Conservation (phyloP, 2,329 filamentous ascomycete genomes). For the Pseudomassariella vexata region DNA sequence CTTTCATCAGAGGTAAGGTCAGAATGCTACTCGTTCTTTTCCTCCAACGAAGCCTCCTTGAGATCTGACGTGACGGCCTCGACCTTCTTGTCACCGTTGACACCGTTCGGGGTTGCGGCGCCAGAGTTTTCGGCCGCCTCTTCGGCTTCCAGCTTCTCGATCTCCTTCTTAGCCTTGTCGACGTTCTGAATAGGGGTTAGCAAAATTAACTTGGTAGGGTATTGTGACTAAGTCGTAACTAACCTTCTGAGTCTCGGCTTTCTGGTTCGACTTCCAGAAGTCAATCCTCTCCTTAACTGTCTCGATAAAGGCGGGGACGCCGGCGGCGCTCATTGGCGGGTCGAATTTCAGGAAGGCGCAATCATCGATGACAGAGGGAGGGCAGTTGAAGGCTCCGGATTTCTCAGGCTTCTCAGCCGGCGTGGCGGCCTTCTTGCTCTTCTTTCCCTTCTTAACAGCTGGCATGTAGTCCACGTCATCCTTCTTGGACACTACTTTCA, state of each 20-base stretch:
- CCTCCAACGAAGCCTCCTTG: conserved; percentile 46
- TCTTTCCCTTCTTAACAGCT: conserved; percentile 80
- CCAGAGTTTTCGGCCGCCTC: conserved; percentile 48
- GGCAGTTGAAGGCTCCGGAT: conserved; percentile 63
- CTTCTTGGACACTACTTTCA: conserved; percentile 77
- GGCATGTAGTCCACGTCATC: conserved; percentile 83
- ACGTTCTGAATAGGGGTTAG: conserved; percentile 64
- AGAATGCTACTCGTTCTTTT: conserved; percentile 42
- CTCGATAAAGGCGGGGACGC: conserved; percentile 74
- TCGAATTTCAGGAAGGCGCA: conserved; percentile 79
- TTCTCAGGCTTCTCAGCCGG: conserved; percentile 41
- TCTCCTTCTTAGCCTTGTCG: conserved; percentile 92
- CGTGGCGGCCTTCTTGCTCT: conserved; percentile 67
- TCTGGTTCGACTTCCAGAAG: conserved; percentile 88
- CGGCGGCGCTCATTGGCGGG: conserved; percentile 78
- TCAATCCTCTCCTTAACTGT: conserved; percentile 90
- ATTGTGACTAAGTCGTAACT: conserved; percentile 28
- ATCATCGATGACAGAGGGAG: conserved; percentile 87
- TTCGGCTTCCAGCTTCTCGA: conserved; percentile 76
- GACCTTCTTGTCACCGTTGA: conserved; percentile 43
- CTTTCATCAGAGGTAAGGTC: conserved; percentile 6
- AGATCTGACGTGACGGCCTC: conserved; percentile 47
- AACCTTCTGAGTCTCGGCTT: conserved; percentile 84
- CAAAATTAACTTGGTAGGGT: background rate
- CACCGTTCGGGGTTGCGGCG: no score